phyloP scores from a whole-genome alignment of 345 rosid species.

The Limnanthes douglasii region DNA sequence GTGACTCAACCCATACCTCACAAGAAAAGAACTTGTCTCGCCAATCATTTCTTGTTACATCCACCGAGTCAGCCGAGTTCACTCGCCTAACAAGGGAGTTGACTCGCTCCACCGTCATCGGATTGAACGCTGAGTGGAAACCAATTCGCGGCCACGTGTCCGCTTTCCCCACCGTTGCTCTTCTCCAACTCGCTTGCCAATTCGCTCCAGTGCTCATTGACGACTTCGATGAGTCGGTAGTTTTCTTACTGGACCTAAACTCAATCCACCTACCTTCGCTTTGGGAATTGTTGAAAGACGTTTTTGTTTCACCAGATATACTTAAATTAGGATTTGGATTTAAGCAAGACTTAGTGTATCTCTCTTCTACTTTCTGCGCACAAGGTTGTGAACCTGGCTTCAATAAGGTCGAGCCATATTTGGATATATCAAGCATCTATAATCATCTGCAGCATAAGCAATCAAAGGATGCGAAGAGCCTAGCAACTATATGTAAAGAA shows the following conservation, averaged over 20 bases:
- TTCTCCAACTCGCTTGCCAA: slow-evolving; percentile 74
- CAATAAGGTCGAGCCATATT: slow-evolving; percentile 74
- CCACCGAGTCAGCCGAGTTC: slow-evolving; percentile 66
- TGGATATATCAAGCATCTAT: slow-evolving; percentile 51
- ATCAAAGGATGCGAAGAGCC: slow-evolving; percentile 58
- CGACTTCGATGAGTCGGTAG: slow-evolving; percentile 30
- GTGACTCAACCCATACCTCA: no score
- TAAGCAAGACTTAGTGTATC: slow-evolving; percentile 71
- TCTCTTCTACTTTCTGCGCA: slow-evolving; percentile 64
- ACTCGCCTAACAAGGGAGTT: slow-evolving; percentile 30
- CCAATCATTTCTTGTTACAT: no score
- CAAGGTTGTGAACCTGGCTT: slow-evolving; percentile 54
- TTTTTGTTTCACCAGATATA: slow-evolving; percentile 55
- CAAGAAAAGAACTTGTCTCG: no score
- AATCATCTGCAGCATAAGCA: slow-evolving; percentile 40
- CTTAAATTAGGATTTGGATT: slow-evolving; percentile 72
- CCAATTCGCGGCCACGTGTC: slow-evolving; percentile 27
- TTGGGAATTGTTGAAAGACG: slow-evolving; percentile 45
- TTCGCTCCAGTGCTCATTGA: slow-evolving; percentile 12
- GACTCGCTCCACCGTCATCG: slow-evolving; percentile 48
- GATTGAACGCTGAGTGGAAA: slow-evolving; percentile 87
- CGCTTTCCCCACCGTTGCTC: slow-evolving; percentile 52
- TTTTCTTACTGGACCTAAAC: slow-evolving; percentile 56
- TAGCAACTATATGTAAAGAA: slow-evolving; percentile 60
- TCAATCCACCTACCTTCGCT: slow-evolving; percentile 36